Conservation (phyloP, 2,329 filamentous ascomycete species). For the Penicillium brasilianum region DNA sequence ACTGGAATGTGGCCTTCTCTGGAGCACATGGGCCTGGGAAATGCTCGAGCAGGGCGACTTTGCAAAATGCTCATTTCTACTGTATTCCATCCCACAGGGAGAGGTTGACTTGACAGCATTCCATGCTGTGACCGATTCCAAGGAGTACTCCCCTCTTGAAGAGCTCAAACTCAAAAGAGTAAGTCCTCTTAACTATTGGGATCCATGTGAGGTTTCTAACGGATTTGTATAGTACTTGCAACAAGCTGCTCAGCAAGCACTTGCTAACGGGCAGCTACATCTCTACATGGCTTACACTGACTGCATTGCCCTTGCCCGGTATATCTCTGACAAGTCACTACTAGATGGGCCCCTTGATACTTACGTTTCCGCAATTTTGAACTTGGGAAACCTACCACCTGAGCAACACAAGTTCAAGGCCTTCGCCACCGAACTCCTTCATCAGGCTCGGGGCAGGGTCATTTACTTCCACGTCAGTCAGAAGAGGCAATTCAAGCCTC, state of each 20-base stretch:
- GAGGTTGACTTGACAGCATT: slow-evolving; percentile 37
- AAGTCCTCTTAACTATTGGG: slow-evolving; percentile 30
- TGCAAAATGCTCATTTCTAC: slow-evolving; percentile 42
- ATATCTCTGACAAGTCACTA: slow-evolving; percentile 58
- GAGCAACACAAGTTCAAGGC: slow-evolving; percentile 43
- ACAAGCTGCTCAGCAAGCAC: slow-evolving; percentile 49
- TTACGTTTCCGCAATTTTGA: slow-evolving; percentile 51
- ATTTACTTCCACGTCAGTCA: slow-evolving; percentile 68
- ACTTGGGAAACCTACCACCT: slow-evolving; percentile 49
- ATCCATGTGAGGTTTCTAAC: slow-evolving; percentile 12
- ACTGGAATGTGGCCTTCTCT: slow-evolving; percentile 54
- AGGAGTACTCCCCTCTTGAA: slow-evolving; percentile 37
- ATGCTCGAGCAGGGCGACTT: slow-evolving; percentile 57
- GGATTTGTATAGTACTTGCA: slow-evolving; percentile 60
- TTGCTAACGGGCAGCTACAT: slow-evolving; percentile 57
- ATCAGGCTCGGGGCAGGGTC: slow-evolving; percentile 71
- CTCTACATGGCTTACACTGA: slow-evolving; percentile 64
- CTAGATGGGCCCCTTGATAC: slow-evolving; percentile 45
- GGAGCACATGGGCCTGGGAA: slow-evolving; percentile 70
- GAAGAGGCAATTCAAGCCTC: slow-evolving; percentile 69
- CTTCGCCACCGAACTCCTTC: slow-evolving; percentile 61
- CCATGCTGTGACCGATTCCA: slow-evolving; percentile 9
- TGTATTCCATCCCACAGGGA: slow-evolving; percentile 48
- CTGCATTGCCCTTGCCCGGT: slow-evolving; percentile 68
- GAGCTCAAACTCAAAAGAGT: slow-evolving; percentile 48